Percentiles rank a stretch among this genome's conserved stretches.
These are phyloP conservation scores for Vanrija pseudolonga DNA, from an alignment of 1,284 basidiomycete species.

Conservation along the genomic window DNA sequence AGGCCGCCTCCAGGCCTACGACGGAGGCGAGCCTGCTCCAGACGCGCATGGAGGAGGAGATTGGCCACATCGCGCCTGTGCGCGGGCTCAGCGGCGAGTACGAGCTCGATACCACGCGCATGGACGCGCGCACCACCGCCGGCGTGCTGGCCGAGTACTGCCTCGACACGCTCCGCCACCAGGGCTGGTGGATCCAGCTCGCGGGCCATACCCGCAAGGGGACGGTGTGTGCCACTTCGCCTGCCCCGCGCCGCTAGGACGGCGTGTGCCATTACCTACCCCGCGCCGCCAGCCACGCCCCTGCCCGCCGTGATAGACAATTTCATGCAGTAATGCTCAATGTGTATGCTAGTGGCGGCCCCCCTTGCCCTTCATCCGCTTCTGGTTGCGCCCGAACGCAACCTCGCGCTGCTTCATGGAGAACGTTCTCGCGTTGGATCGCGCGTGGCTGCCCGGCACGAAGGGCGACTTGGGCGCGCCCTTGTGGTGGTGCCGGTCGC, in stretches of 20 bases:
- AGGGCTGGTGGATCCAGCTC: slow-evolving; percentile 26
- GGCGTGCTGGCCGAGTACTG: slow-evolving; percentile 29
- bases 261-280: too few species aligned
- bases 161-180: slow-evolving; percentile 22
- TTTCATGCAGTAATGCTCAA: too few species aligned
- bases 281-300: too few species aligned
- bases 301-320: too few species aligned
- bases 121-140: slow-evolving; percentile 19
- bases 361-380: slow-evolving; percentile 5
- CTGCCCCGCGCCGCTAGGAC: too few species aligned
- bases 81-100: slow-evolving; percentile 30
- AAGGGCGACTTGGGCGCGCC: slow-evolving; percentile 15
- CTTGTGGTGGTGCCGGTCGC: slow-evolving; percentile 1
- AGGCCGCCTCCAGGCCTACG: neutral
- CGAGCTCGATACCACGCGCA: slow-evolving; percentile 28
- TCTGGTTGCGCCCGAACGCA: neutral
- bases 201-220: neutral
- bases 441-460: slow-evolving; percentile 4
- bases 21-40: slow-evolving; percentile 22
- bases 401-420: neutral
- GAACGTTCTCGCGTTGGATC: neutral
- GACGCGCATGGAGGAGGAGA: slow-evolving; percentile 36
- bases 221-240: neutral
- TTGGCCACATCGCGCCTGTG: slow-evolving; percentile 17
- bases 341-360: too few species aligned